These are phyloP conservation scores for Wallacemonas sp. DNA, from an alignment of 208 protist species.

Conservation along the genomic window DNA sequence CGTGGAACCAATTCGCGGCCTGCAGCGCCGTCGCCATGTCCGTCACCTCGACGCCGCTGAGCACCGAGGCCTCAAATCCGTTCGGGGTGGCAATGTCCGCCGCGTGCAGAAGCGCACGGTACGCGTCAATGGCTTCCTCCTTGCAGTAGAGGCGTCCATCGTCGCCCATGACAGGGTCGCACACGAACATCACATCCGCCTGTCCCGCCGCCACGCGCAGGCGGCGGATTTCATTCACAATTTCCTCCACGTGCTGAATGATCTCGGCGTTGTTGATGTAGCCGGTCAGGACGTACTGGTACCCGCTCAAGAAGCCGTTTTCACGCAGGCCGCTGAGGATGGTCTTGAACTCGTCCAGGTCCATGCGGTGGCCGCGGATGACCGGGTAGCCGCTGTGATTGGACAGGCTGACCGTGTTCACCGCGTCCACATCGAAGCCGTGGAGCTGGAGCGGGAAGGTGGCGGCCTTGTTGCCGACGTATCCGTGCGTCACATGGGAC, in stretches of 20 bases:
- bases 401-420: constrained; percentile 95
- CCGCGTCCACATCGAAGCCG: constrained; percentile 94
- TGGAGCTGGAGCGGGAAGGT: constrained; percentile 94
- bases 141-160: constrained; percentile 94
- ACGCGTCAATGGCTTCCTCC: constrained; percentile 86
- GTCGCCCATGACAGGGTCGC: constrained; percentile 96
- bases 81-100: constrained; percentile 93
- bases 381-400: constrained; percentile 95
- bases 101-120: constrained; percentile 73
- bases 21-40: constrained; percentile 54
- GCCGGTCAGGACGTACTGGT: constrained; percentile 93
- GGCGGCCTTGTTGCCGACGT: constrained; percentile 96
- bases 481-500: constrained; percentile 95
- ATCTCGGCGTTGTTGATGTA: constrained; percentile 94
- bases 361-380: constrained; percentile 89
- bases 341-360: constrained; percentile 67
- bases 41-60: constrained; percentile 67
- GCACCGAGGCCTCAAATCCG: constrained; percentile 91
- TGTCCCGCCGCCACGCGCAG: constrained; percentile 33
- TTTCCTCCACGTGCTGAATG: constrained; percentile 56
- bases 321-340: constrained; percentile 86
- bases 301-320: constrained; percentile 82
- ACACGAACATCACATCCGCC: constrained; percentile 71
- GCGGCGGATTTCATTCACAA: constrained; percentile 65
- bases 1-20: constrained; percentile 86